phyloP scores from a whole-genome alignment of 768 basidiomycete species.

The Boletus fagicola region DNA sequence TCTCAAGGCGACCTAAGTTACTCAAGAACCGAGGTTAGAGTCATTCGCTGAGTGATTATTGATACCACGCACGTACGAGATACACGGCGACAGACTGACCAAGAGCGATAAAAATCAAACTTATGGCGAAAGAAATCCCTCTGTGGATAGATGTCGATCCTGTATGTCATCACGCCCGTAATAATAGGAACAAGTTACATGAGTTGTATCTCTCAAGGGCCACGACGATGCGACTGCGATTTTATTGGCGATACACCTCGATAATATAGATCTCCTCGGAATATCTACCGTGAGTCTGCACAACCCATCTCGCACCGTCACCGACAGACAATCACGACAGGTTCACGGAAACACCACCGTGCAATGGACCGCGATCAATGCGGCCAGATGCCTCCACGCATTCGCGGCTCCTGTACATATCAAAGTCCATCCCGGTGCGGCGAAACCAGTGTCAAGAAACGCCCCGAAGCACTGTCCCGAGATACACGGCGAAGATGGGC shows the following conservation, averaged over 20 bases:
- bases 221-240: conserved; percentile 90
- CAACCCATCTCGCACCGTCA: background rate
- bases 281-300: conserved; percentile 67
- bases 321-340: conserved; percentile 35
- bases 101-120: background rate
- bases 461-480: conserved; percentile 61
- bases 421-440: conserved; percentile 67
- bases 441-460: conserved; percentile 61
- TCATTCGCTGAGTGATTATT: background rate
- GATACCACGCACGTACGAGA: background rate
- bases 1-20: too few relatives aligned
- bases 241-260: conserved; percentile 66
- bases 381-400: conserved; percentile 71
- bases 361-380: conserved; percentile 65
- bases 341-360: conserved; percentile 78
- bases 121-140: conserved; percentile 16
- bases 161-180: conserved; percentile 35
- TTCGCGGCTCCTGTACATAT: conserved; percentile 62
- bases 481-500: conserved; percentile 81
- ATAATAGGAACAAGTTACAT: background rate
- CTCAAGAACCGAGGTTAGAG: background rate
- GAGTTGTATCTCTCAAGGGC: conserved; percentile 46
- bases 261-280: conserved; percentile 68
- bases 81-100: background rate
- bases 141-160: conserved; percentile 71